Percentiles rank a stretch among this genome's conserved stretches.
Evolutionary conservation across 495 filamentous ascomycete species (phyloP).

Genomic region (Neurospora hispaniola): DNA sequence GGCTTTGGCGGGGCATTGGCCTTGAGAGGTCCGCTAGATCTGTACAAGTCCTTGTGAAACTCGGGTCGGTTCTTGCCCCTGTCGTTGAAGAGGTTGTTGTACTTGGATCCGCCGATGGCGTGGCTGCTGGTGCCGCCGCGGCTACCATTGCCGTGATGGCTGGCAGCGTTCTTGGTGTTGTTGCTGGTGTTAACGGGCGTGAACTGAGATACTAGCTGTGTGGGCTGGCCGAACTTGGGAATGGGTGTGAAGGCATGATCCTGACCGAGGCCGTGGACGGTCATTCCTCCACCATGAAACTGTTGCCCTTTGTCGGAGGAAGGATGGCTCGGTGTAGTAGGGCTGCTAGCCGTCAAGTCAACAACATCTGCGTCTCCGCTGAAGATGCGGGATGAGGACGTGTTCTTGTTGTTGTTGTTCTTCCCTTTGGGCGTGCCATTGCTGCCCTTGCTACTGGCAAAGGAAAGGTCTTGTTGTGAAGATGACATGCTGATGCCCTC

Average conservation of each 20-base stretch:
- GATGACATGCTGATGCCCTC: not conserved
- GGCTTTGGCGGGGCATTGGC: constrained; percentile 16
- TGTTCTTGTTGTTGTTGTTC: not conserved
- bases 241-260: constrained; percentile 11
- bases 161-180: constrained; percentile 6
- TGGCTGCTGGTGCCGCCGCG: constrained; percentile 1
- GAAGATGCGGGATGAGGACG: too few relatives aligned
- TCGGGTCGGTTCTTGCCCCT: constrained; percentile 35
- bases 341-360: constrained; percentile 17
- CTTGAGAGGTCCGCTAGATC: constrained; percentile 1
- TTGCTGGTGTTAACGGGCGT: constrained; percentile 6
- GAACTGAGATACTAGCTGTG: constrained; percentile 13
- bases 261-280: constrained; percentile 12
- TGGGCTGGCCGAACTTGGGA: constrained; percentile 24
- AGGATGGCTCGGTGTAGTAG: not conserved
- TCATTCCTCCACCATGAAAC: not conserved
- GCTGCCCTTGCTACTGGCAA: not conserved
- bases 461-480: not conserved
- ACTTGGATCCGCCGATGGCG: constrained; percentile 2
- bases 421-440: constrained; percentile 13
- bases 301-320: not conserved
- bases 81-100: constrained; percentile 24
- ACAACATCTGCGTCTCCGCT: constrained; percentile 7
- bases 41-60: constrained; percentile 34
- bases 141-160: not conserved